Percentiles rank a stretch among this genome's conserved stretches.
phyloP scores from a whole-genome alignment of 2,329 filamentous ascomycete species.

The Fusarium begoniae region DNA sequence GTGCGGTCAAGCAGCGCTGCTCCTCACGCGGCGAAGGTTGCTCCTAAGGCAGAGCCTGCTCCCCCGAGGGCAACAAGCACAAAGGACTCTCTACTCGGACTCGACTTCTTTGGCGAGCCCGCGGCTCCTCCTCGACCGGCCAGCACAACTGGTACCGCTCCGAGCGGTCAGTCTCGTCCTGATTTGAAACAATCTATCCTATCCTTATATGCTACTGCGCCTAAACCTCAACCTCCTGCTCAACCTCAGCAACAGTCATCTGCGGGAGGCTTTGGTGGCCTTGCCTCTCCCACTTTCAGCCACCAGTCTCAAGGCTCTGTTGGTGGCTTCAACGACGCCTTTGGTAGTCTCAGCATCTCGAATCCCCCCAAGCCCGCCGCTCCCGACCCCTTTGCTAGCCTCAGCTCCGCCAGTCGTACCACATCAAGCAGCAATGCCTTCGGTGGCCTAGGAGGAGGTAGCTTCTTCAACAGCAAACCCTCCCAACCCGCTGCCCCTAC shows the following conservation, averaged over 20 bases:
- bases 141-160: conserved; percentile 75
- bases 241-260: conserved; percentile 60
- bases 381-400: conserved; percentile 68
- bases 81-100: conserved; percentile 88
- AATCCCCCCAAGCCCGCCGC: conserved; percentile 54
- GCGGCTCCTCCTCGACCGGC: conserved; percentile 81
- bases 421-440: conserved; percentile 56
- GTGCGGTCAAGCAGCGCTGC: conserved; percentile 79
- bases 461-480: conserved; percentile 84
- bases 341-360: conserved; percentile 58
- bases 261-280: conserved; percentile 71
- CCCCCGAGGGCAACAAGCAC: conserved; percentile 75
- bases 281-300: conserved; percentile 65
- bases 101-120: conserved; percentile 88
- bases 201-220: conserved; percentile 88
- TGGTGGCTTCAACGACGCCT: conserved; percentile 82
- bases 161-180: conserved; percentile 77
- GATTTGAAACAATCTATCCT: conserved; percentile 98
- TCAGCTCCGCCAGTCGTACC: conserved; percentile 51
- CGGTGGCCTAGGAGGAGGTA: conserved; percentile 71
- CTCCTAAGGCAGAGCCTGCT: conserved; percentile 69
- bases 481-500: conserved; percentile 61
- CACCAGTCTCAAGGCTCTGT: conserved; percentile 60
- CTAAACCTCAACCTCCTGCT: conserved; percentile 74
- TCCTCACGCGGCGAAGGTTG: conserved; percentile 65